phyloP scores from a whole-genome alignment of 2,329 filamentous ascomycete genomes.

The Parasarocladium wereldwijsianum region DNA sequence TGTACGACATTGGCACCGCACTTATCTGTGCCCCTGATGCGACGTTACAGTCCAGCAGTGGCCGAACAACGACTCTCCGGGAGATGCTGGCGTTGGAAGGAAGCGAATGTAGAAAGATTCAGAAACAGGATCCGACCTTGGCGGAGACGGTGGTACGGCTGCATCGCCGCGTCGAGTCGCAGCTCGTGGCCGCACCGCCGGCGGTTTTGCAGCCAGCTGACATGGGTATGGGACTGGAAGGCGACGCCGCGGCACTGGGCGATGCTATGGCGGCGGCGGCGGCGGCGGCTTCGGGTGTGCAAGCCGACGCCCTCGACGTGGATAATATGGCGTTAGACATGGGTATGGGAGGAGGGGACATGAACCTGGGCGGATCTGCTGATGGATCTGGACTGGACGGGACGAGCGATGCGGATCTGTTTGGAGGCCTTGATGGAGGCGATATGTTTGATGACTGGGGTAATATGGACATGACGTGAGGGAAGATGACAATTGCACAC shows the following conservation, averaged over 20 bases:
- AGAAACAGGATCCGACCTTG: slow-evolving; percentile 38
- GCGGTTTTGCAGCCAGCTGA: slow-evolving; percentile 26
- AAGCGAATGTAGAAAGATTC: slow-evolving; percentile 39
- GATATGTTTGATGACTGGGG: slow-evolving; percentile 24
- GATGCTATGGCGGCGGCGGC: slow-evolving; percentile 28
- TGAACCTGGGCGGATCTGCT: slow-evolving; percentile 21
- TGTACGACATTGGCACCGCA: slow-evolving; percentile 54
- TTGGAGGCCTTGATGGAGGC: slow-evolving; percentile 18
- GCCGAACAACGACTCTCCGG: slow-evolving; percentile 39
- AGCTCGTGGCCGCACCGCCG: slow-evolving; percentile 32
- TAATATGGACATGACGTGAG: too few species aligned
- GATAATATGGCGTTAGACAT: slow-evolving; percentile 21
- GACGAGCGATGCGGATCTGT: slow-evolving; percentile 19
- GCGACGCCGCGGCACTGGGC: slow-evolving; percentile 14
- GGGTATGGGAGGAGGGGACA: slow-evolving; percentile 17
- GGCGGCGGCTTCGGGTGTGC: slow-evolving; percentile 15
- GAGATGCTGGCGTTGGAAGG: slow-evolving; percentile 43
- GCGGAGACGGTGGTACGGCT: slow-evolving; percentile 50
- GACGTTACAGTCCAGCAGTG: slow-evolving; percentile 24
- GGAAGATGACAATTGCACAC: too few species aligned
- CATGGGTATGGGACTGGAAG: slow-evolving; percentile 14
- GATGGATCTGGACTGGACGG: slow-evolving; percentile 16
- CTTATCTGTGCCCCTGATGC: slow-evolving; percentile 54
- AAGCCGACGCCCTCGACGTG: slow-evolving; percentile 25
- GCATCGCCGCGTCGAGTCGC: slow-evolving; percentile 49